Evolutionary conservation across 345 rosid genomes (phyloP).

Genomic region (Murraya paniculata): DNA sequence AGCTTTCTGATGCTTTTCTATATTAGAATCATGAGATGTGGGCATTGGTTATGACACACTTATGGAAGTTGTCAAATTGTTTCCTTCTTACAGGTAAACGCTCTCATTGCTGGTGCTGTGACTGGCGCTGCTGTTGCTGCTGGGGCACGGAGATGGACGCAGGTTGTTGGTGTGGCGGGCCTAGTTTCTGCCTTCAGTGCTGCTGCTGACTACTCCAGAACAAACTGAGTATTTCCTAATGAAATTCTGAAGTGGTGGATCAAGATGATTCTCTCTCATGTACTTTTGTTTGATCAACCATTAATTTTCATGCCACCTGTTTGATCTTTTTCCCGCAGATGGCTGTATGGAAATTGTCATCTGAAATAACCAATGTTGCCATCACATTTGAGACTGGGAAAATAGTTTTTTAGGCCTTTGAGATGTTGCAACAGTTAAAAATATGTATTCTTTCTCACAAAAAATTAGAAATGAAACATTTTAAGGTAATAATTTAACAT

Average conservation of each 20-base stretch:
- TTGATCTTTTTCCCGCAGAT: neutral
- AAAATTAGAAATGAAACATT: neutral
- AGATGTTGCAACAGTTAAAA: neutral
- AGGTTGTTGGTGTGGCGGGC: conserved; percentile 54
- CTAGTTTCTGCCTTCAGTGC: conserved; percentile 62
- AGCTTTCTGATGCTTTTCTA: neutral
- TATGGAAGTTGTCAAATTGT: conserved; percentile 5
- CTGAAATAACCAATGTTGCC: neutral
- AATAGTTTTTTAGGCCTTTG: neutral
- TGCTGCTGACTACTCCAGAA: conserved; percentile 61
- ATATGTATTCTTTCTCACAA: neutral
- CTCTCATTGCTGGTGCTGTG: conserved; percentile 71
- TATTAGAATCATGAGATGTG: neutral
- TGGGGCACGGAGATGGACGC: conserved; percentile 56
- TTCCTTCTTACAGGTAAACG: conserved; percentile 50
- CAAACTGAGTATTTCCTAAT: conserved; percentile 28
- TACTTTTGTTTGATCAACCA: neutral
- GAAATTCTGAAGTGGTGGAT: conserved; percentile 9
- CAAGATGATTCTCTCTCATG: conserved; percentile 8
- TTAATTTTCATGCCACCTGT: neutral
- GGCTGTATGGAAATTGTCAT: neutral
- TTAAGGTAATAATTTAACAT: neutral
- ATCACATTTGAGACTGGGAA: neutral
- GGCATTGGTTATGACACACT: neutral
- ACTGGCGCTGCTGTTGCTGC: conserved; percentile 79